phyloP scores from a whole-genome alignment of 306 rosid genomes.

The Cucurbita argyrosperma region DNA sequence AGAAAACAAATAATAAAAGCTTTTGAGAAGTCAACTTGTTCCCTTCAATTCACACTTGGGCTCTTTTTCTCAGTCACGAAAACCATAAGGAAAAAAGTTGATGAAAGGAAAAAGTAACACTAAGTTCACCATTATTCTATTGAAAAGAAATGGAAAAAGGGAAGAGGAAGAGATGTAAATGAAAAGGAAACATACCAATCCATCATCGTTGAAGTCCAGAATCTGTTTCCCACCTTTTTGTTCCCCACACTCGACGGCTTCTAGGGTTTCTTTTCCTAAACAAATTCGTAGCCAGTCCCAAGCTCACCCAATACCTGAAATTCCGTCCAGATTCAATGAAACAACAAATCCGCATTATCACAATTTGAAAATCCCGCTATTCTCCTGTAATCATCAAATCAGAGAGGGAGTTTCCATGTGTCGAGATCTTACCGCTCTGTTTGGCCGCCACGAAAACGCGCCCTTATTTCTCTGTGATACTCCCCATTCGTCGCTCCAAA shows the following conservation, averaged over 20 bases:
- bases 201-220: conserved; percentile 9
- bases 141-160: not conserved
- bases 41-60: conserved; percentile 14
- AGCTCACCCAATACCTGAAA: not conserved
- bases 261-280: conserved; percentile 5
- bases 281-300: not conserved
- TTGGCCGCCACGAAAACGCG: not conserved
- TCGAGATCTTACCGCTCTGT: not conserved
- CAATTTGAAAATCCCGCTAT: too few relatives aligned
- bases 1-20: too few relatives aligned
- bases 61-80: conserved; percentile 12
- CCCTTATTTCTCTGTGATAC: not conserved
- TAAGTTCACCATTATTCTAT: not conserved
- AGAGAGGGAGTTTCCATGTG: not conserved
- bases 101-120: not conserved
- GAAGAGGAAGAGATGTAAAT: not conserved
- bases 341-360: not conserved
- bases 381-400: too few relatives aligned
- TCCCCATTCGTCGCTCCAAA: not conserved
- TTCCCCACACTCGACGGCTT: conserved; percentile 31
- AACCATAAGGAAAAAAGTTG: not conserved
- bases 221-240: conserved; percentile 9
- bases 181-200: not conserved
- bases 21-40: not conserved
- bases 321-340: conserved; percentile 6